Percentiles rank a stretch among this genome's conserved stretches.
These are phyloP conservation scores for Omphalotus guepiniiformis DNA, from an alignment of 768 basidiomycete species.

Conservation along the genomic window DNA sequence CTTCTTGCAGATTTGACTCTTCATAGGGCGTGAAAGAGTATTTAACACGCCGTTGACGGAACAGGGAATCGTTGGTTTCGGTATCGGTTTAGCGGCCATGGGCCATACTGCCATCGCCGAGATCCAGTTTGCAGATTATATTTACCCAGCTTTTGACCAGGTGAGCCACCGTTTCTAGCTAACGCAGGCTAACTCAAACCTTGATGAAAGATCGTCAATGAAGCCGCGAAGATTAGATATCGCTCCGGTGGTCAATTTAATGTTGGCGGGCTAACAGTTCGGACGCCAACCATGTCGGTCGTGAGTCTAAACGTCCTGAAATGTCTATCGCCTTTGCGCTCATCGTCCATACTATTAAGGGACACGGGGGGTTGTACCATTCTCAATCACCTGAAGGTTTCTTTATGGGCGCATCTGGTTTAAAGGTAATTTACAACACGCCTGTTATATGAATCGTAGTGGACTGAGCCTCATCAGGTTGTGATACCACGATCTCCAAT, in stretches of 20 bases:
- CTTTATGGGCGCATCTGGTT: slow-evolving; percentile 85
- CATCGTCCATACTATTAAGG: slow-evolving; percentile 26
- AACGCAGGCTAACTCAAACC: no score
- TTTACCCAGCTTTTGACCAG: slow-evolving; percentile 94
- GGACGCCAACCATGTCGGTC: slow-evolving; percentile 90
- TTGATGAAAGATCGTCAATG: slow-evolving; percentile 72
- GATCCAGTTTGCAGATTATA: slow-evolving; percentile 89
- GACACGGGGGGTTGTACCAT: slow-evolving; percentile 90
- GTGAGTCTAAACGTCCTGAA: slow-evolving; percentile 26
- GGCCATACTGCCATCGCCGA: slow-evolving; percentile 94
- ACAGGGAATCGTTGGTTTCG: slow-evolving; percentile 94
- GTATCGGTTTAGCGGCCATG: slow-evolving; percentile 88
- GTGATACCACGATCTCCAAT: slow-evolving; percentile 94
- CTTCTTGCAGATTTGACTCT: slow-evolving; percentile 7
- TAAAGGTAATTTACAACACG: slow-evolving; percentile 58
- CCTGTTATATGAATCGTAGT: no score
- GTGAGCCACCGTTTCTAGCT: no score
- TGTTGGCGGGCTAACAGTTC: slow-evolving; percentile 77
- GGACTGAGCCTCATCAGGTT: no score
- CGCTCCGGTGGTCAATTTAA: slow-evolving; percentile 83
- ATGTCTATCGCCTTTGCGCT: not conserved
- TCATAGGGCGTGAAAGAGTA: slow-evolving; percentile 83
- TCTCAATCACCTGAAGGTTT: slow-evolving; percentile 95
- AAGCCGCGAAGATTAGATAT: slow-evolving; percentile 91
- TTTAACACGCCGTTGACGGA: slow-evolving; percentile 94